Conservation (phyloP, 305 asterid genomes). For the Salvia sclarea region DNA sequence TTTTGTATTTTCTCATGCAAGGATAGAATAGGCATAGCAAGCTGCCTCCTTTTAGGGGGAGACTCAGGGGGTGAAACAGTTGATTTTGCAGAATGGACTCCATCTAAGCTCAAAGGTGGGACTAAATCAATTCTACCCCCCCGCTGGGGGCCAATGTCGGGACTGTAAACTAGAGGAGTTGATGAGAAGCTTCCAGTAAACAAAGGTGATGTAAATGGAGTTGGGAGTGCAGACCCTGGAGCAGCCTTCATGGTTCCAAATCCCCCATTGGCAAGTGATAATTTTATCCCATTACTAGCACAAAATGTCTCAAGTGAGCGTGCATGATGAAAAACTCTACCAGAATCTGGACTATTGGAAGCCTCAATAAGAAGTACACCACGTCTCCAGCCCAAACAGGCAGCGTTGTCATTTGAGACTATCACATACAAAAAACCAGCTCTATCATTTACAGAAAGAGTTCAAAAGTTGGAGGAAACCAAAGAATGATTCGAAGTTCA, state of each 20-base stretch:
- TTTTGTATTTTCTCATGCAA: slow-evolving; percentile 83
- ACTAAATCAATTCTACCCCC: slow-evolving; percentile 80
- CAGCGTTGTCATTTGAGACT: slow-evolving; percentile 55
- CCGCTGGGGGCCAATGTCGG: slow-evolving; percentile 75
- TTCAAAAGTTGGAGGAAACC: slow-evolving; percentile 25
- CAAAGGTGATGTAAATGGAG: slow-evolving; percentile 90
- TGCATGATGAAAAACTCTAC: slow-evolving; percentile 89
- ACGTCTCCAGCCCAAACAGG: slow-evolving; percentile 94
- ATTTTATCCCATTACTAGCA: slow-evolving; percentile 66
- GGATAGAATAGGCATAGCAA: slow-evolving; percentile 60
- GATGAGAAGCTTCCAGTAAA: slow-evolving; percentile 99
- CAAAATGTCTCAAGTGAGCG: slow-evolving; percentile 88
- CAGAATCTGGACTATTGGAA: slow-evolving; percentile 94
- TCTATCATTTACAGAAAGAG: slow-evolving; percentile 26
- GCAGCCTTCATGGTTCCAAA: slow-evolving; percentile 58
- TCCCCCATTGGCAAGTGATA: slow-evolving; percentile 59
- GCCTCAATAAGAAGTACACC: slow-evolving; percentile 93
- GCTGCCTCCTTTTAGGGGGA: slow-evolving; percentile 75
- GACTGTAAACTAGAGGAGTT: slow-evolving; percentile 82
- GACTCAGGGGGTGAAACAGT: slow-evolving; percentile 79
- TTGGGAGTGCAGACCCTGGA: slow-evolving; percentile 65
- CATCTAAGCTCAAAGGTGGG: slow-evolving; percentile 96
- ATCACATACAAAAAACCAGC: slow-evolving; percentile 31
- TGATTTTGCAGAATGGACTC: slow-evolving; percentile 66
- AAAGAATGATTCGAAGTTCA: slow-evolving; percentile 24